Conservation (phyloP, 83 land plant species). For the Picea abies region DNA sequence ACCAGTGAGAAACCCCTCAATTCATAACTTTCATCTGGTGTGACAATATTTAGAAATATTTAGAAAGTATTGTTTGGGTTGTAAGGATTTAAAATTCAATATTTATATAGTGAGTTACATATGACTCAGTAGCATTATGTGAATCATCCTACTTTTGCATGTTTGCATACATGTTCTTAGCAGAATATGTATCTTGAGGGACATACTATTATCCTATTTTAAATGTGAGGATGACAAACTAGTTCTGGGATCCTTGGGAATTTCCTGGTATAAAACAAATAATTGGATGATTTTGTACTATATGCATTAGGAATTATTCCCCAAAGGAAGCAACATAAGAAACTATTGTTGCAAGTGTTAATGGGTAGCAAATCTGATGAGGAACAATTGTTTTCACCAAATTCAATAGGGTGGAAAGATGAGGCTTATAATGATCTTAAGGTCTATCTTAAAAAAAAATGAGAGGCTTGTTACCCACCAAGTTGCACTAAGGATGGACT, state of each 20-base stretch:
- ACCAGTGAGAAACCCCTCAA: not conserved
- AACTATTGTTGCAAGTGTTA: constrained; percentile 69
- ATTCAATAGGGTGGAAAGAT: constrained; percentile 18
- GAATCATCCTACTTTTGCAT: too few species aligned
- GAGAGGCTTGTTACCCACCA: too few species aligned
- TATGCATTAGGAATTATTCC: constrained; percentile 99
- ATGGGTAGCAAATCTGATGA: constrained; percentile 65
- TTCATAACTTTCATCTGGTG: not conserved
- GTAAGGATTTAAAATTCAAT: too few species aligned
- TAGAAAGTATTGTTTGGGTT: too few species aligned
- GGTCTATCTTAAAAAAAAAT: constrained; percentile 29
- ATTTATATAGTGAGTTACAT: too few species aligned
- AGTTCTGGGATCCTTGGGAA: constrained; percentile 73
- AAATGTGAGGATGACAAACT: constrained; percentile 61
- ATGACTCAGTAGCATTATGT: too few species aligned
- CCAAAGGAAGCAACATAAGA: constrained; percentile 86
- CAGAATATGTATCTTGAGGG: too few species aligned
- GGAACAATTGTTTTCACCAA: constrained; percentile 59
- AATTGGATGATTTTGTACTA: constrained; percentile 84
- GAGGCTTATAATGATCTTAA: constrained; percentile 39
- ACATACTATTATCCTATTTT: constrained; percentile 66
- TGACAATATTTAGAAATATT: too few species aligned
- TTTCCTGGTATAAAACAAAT: constrained; percentile 89
- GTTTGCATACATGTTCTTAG: too few species aligned
- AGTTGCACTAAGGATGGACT: too few species aligned